A percentile compares a stretch with the other conserved stretches of the same genome.
Conservation (phyloP, 257 asterid genomes). For the Coffea eugenioides region DNA sequence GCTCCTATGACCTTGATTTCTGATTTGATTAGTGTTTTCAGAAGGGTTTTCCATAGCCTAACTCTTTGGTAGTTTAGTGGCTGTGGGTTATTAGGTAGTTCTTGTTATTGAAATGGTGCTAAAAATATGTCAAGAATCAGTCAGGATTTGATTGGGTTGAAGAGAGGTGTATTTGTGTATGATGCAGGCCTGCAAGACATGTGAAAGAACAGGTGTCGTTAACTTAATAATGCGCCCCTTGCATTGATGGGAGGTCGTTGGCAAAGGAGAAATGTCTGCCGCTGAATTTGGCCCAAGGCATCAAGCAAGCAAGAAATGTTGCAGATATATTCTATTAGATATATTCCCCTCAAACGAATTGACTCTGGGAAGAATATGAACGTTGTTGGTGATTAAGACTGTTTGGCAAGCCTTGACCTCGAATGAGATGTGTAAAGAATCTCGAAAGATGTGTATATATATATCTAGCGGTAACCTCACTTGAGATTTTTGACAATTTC, state of each 20-base stretch:
- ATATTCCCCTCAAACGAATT: neutral
- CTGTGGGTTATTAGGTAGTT: neutral
- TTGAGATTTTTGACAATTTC: too few relatives aligned
- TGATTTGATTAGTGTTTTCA: neutral
- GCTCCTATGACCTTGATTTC: conserved; percentile 4
- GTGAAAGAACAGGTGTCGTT: neutral
- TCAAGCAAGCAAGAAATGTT: conserved; percentile 5
- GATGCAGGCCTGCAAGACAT: neutral
- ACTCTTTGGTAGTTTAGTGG: neutral
- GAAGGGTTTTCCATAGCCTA: conserved; percentile 28
- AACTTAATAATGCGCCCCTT: conserved; percentile 15
- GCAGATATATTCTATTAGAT: neutral
- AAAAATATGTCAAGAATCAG: neutral
- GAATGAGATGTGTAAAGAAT: too few relatives aligned
- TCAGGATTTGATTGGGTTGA: neutral
- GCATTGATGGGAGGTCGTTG: conserved; percentile 36
- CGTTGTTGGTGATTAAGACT: neutral
- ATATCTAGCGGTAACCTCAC: too few relatives aligned
- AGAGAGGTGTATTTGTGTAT: neutral
- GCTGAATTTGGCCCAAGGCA: conserved; percentile 43
- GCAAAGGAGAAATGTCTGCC: conserved; percentile 27
- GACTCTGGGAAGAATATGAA: neutral
- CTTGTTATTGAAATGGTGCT: conserved; percentile 9
- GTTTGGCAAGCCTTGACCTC: neutral
- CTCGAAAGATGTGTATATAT: too few relatives aligned